Conservation (phyloP, 192 early-diverging fungal genomes). For the Mortierella antarctica region DNA sequence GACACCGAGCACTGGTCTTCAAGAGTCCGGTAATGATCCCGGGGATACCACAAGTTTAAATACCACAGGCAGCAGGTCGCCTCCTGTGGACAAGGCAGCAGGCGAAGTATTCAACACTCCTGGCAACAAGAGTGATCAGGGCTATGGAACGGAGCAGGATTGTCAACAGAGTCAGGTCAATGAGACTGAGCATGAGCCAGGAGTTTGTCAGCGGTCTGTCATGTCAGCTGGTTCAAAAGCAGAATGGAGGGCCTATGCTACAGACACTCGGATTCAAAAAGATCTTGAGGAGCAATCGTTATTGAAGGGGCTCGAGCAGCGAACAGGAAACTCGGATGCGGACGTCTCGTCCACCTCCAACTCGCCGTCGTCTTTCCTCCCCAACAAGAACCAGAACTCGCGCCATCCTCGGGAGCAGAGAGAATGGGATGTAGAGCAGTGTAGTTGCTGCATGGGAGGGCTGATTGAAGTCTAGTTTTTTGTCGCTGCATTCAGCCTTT, state of each 20-base stretch:
- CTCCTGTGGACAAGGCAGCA: too few relatives aligned
- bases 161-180: constrained; percentile 1
- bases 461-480: constrained; percentile 27
- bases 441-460: constrained; percentile 36
- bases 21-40: too few relatives aligned
- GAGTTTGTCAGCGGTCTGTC: neutral
- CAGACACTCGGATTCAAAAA: too few relatives aligned
- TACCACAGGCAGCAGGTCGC: too few relatives aligned
- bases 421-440: constrained; percentile 38
- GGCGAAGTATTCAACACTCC: too few relatives aligned
- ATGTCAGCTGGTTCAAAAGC: neutral
- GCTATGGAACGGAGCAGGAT: neutral
- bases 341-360: too few relatives aligned
- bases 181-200: neutral
- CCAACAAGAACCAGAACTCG: neutral
- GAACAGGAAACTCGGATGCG: too few relatives aligned
- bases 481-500: too few relatives aligned
- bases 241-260: neutral
- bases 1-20: neutral
- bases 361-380: too few relatives aligned
- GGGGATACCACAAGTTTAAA: too few relatives aligned
- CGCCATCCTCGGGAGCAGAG: neutral
- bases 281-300: too few relatives aligned
- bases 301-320: too few relatives aligned
- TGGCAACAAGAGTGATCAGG: neutral